Evolutionary conservation across 306 rosid genomes (phyloP), one percentile per base, ranked within the genome.

Genomic region (Cicer cuneatum): DNA sequence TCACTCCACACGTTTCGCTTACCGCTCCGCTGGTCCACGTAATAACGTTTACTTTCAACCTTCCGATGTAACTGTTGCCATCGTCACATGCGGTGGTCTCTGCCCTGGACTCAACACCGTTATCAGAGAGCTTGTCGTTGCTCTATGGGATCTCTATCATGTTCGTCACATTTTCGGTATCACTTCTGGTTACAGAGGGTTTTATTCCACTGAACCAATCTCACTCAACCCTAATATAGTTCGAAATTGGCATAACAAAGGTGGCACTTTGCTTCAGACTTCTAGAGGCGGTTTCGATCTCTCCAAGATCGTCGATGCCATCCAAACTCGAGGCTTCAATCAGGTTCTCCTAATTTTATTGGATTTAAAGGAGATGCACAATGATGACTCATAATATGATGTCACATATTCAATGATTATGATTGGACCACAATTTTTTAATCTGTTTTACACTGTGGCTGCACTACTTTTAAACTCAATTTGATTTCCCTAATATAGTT

Each of bases 251-350:
- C 98, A 93, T 62, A 85, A 59, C 76, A 76, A 10, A 3, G 98
- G 97, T 5, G 97, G 98, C 13, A 83, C 98, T 8, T 39, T 66
- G 10, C 98, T 90, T 18, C 88, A 82, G 51, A 93, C 98, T 10
- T 90, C 97, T 0, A 83, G 98, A 48, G 98, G 97, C 5, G 97
- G 98, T 5, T 93, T 93, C 53, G 77, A 89, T 79, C 96, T 93
- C 3, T 69, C 59, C 1, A 82, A 69, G 16, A 93, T 90, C 46
- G 93, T 90, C 3, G 91, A 90, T 66, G 83, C 90, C 7, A 89
- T 93, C 33, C 87, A 86, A 37, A 35, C 73, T 43, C 91, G 56
- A 18, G 83, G 77, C 2, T 90, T 82, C 80, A 85, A 86, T 76
- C 98, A 93, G 97, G 98, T 58, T 29, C 35, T 5, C 35, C 35